Evolutionary conservation across 2,329 filamentous ascomycete species (phyloP), one percentile per base, ranked within the genome.

Genomic region (Emergomyces orientalis): DNA sequence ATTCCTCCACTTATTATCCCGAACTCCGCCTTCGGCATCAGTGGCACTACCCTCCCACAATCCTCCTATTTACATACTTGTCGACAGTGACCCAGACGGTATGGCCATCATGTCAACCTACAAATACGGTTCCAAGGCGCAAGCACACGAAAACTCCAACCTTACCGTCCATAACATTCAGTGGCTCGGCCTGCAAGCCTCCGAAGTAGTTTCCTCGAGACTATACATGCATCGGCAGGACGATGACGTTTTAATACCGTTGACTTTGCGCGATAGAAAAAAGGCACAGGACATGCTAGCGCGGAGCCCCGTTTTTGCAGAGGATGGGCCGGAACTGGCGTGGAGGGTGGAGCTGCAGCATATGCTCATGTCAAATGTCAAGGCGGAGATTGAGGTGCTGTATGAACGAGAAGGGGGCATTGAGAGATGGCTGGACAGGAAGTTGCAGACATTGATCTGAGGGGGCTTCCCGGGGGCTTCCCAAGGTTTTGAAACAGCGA

Each of bases 81-180:
- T 84, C 27, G 85, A 88, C 66, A 79, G 79, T 59, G 85, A 88
- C 68, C 85, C 85, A 0, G 84, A 88, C 67, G 85, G 85, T 2
- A 77, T 88, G 63, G 79, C 79, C 13, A 87, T 88, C 59, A 76
- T 86, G 70, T 83, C 82, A 17, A 86, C 81, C 8, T 88, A 87
- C 76, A 85, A 84, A 67, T 78, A 86, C 68, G 84, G 85, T 30
- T 87, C 85, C 1, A 74, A 77, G 61, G 78, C 79, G 9, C 78
- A 85, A 34, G 75, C 80, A 6, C 82, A 84, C 65, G 82, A 87
- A 67, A 81, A 79, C 62, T 72, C 73, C 7, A 70, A 72, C 32
- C 72, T 79, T n/a, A 76, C 73, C 41, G 72, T 83, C 7, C 78
- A 81, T 1, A 70, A 73, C 22, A 72, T 86, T 9, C 73, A 75